A percentile compares a stretch with the other conserved stretches of the same genome.
Conservation (phyloP, 371 early-diverging fungal genomes). For the Mucor indicus region DNA sequence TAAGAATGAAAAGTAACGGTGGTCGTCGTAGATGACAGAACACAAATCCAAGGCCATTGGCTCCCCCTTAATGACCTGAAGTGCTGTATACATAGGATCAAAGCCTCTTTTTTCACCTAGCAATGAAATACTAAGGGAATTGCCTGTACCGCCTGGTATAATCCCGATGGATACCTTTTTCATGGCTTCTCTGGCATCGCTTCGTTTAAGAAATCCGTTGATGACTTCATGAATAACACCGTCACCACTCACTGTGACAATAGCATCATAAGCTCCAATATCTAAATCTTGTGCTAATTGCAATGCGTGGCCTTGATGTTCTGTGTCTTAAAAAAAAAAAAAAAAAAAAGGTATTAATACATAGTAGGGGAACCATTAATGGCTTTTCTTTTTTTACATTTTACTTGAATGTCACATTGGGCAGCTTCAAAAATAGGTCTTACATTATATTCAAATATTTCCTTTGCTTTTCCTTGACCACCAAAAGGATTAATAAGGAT, state of each 20-base stretch:
- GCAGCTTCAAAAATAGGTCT: slow-evolving; percentile 67
- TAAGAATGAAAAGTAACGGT: slow-evolving; percentile 55
- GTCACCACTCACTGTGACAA: slow-evolving; percentile 74
- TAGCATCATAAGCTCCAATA: slow-evolving; percentile 52
- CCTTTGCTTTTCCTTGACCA: slow-evolving; percentile 65
- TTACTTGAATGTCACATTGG: slow-evolving; percentile 53
- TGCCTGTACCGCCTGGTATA: slow-evolving; percentile 68
- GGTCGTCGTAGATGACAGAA: slow-evolving; percentile 53
- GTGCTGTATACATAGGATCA: slow-evolving; percentile 46
- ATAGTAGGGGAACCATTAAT: too few species aligned
- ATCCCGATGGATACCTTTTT: slow-evolving; percentile 59
- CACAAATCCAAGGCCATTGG: slow-evolving; percentile 49
- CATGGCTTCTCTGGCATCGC: slow-evolving; percentile 54
- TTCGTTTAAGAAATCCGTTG: slow-evolving; percentile 68
- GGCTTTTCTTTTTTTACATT: slow-evolving; percentile 45
- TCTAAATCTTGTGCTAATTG: slow-evolving; percentile 60
- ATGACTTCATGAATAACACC: slow-evolving; percentile 78
- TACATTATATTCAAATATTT: slow-evolving; percentile 57
- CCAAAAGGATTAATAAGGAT: slow-evolving; percentile 76
- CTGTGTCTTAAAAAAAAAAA: slow-evolving; percentile 47
- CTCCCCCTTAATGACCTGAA: slow-evolving; percentile 52
- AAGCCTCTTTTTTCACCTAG: slow-evolving; percentile 52
- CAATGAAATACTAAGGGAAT: slow-evolving; percentile 52
- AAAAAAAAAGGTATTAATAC: not conserved
- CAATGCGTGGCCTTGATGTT: slow-evolving; percentile 60